A percentile compares a stretch with the other conserved stretches of the same genome.
phyloP scores from a whole-genome alignment of 352 stramenopile genomes.

The Globisporangium cylindrosporum region DNA sequence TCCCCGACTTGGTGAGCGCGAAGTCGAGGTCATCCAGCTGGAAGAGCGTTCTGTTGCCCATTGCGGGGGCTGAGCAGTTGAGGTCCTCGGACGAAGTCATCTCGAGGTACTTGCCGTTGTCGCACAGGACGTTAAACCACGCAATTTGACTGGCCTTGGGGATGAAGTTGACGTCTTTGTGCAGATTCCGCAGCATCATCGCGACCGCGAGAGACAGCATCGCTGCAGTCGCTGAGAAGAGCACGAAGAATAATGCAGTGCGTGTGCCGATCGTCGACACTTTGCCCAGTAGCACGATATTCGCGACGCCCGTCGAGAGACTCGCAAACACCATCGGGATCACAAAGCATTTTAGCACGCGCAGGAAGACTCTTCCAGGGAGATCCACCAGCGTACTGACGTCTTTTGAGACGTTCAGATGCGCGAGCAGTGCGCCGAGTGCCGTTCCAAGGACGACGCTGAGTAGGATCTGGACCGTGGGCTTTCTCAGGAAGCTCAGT shows the following conservation, averaged over 20 bases:
- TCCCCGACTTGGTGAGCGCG: constrained; percentile 15
- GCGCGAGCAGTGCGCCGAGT: constrained; percentile 32
- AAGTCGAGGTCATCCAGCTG: constrained; percentile 43
- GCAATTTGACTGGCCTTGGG: not conserved
- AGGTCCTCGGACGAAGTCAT: constrained; percentile 22
- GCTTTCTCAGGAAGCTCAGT: constrained; percentile 26
- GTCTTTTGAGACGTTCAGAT: constrained; percentile 31
- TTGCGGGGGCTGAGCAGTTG: constrained; percentile 24
- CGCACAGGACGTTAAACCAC: constrained; percentile 34
- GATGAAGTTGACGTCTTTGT: constrained; percentile 14
- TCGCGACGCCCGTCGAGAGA: constrained; percentile 52
- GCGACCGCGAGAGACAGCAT: constrained; percentile 37
- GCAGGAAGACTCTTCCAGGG: constrained; percentile 41
- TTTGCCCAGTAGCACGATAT: constrained; percentile 67
- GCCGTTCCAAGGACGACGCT: constrained; percentile 30
- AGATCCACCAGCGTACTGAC: constrained; percentile 37
- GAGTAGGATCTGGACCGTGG: constrained; percentile 43
- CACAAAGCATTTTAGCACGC: constrained; percentile 51
- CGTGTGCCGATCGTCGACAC: constrained; percentile 53
- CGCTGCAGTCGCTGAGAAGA: constrained; percentile 33
- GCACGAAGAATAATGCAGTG: constrained; percentile 48
- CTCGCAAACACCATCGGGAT: constrained; percentile 70
- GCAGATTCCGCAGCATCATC: constrained; percentile 40
- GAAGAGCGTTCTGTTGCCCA: constrained; percentile 29
- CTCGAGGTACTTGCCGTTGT: constrained; percentile 34